Evolutionary conservation across 2,329 filamentous ascomycete species (phyloP).

Genomic region (Paracamarosporium sp.): DNA sequence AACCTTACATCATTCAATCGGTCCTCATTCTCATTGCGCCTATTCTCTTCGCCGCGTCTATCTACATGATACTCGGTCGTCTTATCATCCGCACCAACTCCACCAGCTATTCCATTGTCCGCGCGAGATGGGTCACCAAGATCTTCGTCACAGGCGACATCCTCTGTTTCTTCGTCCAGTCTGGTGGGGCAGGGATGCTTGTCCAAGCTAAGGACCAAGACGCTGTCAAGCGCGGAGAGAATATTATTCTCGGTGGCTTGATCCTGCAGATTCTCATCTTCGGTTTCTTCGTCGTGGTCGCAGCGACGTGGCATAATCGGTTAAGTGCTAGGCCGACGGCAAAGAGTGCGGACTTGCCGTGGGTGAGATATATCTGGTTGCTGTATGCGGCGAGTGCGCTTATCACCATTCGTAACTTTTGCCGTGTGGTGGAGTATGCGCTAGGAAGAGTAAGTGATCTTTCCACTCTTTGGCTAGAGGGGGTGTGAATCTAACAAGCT

Average conservation of each 20-base stretch:
- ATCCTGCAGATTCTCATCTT: slow-evolving; percentile 63
- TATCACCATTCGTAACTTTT: slow-evolving; percentile 54
- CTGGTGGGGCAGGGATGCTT: slow-evolving; percentile 53
- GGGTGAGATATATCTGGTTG: slow-evolving; percentile 38
- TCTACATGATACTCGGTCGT: slow-evolving; percentile 52
- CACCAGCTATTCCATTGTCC: slow-evolving; percentile 48
- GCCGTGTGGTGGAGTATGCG: slow-evolving; percentile 54
- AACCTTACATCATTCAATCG: slow-evolving; percentile 48
- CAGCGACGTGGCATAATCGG: slow-evolving; percentile 55
- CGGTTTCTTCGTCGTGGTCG: slow-evolving; percentile 59
- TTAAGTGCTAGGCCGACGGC: slow-evolving; percentile 38
- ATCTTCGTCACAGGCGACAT: slow-evolving; percentile 62
- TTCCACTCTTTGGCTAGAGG: background rate
- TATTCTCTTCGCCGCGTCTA: slow-evolving; percentile 50
- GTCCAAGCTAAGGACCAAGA: slow-evolving; percentile 22
- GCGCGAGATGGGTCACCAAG: slow-evolving; percentile 54
- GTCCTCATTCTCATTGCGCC: slow-evolving; percentile 50
- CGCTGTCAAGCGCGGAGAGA: slow-evolving; percentile 46
- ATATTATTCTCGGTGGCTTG: slow-evolving; percentile 61
- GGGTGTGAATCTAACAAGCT: background rate
- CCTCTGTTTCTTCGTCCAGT: slow-evolving; percentile 58
- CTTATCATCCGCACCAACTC: slow-evolving; percentile 47
- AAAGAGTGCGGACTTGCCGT: slow-evolving; percentile 23
- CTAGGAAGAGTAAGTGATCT: slow-evolving; percentile 20
- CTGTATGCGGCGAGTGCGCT: slow-evolving; percentile 47